These are phyloP conservation scores for baker's yeast (Saccharomyces cerevisiae) DNA, from an alignment of 805 yeast species.

Conservation along the genomic window DNA sequence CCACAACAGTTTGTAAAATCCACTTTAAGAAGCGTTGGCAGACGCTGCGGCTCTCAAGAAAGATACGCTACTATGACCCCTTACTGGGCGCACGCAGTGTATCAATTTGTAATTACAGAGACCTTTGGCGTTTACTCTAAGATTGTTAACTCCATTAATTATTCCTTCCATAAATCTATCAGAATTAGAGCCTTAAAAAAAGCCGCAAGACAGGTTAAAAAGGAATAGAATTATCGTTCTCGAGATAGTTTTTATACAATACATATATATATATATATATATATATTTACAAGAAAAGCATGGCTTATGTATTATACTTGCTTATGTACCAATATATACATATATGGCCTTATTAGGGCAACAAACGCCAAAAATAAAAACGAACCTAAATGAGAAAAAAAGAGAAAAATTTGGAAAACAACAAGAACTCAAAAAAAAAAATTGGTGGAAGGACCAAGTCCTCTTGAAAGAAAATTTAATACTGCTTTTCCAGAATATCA, in stretches of 20 bases:
- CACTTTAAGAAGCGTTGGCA: conserved; percentile 61
- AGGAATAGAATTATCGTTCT: conserved; percentile 8
- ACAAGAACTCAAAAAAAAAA: background rate
- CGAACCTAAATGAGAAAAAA: background rate
- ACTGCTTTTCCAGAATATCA: background rate
- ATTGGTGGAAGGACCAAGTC: background rate
- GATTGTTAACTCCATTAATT: conserved; percentile 60
- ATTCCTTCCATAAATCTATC: conserved; percentile 68
- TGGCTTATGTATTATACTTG: background rate
- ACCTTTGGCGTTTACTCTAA: conserved; percentile 76
- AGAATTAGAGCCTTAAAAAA: conserved; percentile 77
- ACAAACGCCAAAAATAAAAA: background rate
- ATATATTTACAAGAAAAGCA: background rate
- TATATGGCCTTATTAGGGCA: background rate
- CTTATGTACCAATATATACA: background rate
- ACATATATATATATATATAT: background rate
- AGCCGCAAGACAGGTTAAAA: conserved; percentile 28
- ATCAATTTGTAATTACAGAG: conserved; percentile 74
- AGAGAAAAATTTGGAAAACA: background rate
- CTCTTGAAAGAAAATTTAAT: background rate
- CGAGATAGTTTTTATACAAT: background rate
- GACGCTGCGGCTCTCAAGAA: conserved; percentile 88
- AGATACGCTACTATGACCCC: conserved; percentile 83
- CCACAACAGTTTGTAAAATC: conserved; percentile 75
- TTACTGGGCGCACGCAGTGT: conserved; percentile 85